Evolutionary conservation across 352 stramenopile genomes (phyloP).

Genomic region (Saprolegnia parasitica): DNA sequence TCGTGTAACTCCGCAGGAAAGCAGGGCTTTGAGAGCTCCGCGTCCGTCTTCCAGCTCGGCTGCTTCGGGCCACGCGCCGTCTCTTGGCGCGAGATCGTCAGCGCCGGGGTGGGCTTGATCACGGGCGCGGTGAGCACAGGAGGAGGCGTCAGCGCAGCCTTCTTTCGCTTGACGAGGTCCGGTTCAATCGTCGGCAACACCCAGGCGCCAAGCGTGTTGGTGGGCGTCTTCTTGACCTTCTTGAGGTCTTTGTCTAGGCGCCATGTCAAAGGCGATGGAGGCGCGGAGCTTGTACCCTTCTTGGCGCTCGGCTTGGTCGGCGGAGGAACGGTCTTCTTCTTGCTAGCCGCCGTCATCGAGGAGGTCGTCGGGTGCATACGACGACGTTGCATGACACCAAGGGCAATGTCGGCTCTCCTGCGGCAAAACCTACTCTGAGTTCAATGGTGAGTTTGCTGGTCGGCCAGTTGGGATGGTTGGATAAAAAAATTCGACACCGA

Average conservation of each 20-base stretch:
- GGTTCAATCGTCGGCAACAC: conserved; percentile 8
- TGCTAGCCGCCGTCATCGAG: conserved; percentile 3
- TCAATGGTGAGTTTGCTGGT: conserved; percentile 7
- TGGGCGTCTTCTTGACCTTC: background rate
- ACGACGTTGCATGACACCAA: conserved; percentile 27
- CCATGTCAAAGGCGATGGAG: background rate
- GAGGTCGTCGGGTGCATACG: conserved; percentile 24
- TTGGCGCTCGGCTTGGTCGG: conserved; percentile 7
- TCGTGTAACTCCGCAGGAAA: conserved; percentile 17
- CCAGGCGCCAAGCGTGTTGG: conserved; percentile 1
- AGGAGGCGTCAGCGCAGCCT: background rate
- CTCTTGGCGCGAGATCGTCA: background rate
- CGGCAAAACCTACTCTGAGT: conserved; percentile 17
- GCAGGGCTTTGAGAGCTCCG: background rate
- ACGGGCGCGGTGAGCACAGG: background rate
- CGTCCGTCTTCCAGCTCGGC: conserved; percentile 20
- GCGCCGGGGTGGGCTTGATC: background rate
- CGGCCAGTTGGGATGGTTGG: conserved; percentile 12
- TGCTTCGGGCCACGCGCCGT: background rate
- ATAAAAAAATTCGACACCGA: conserved; percentile 13
- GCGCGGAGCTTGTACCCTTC: background rate
- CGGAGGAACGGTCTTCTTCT: conserved; percentile 23
- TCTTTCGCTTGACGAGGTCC: conserved; percentile 1
- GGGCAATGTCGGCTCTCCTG: background rate
- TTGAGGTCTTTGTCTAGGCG: background rate